Conservation (phyloP, 1,139 yeast species). For the Pichia sp. region DNA sequence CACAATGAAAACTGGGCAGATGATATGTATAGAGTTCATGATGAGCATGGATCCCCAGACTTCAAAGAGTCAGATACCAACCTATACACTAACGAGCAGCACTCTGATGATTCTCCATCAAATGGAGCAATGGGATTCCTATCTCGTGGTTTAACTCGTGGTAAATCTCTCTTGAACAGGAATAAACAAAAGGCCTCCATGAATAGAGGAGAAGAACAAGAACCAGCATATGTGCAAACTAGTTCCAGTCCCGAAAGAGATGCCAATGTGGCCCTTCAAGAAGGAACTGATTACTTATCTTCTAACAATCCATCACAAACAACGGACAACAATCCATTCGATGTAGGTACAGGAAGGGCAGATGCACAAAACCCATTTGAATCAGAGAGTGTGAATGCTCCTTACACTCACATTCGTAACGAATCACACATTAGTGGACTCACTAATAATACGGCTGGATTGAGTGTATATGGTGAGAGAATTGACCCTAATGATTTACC, state of each 20-base stretch:
- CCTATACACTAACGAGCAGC: background rate
- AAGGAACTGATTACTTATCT: too few relatives aligned
- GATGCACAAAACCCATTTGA: constrained; percentile 6
- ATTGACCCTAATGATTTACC: constrained; percentile 7
- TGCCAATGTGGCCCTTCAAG: too few relatives aligned
- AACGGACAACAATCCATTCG: too few relatives aligned
- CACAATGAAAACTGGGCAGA: constrained; percentile 66
- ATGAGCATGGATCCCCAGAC: constrained; percentile 2
- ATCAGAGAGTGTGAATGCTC: background rate
- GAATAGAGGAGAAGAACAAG: too few relatives aligned
- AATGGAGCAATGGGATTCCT: constrained; percentile 9
- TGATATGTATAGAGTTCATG: constrained; percentile 33
- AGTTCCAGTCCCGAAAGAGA: too few relatives aligned
- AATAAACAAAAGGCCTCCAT: too few relatives aligned
- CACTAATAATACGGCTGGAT: constrained; percentile 9
- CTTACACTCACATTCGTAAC: constrained; percentile 4
- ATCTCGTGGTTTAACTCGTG: too few relatives aligned
- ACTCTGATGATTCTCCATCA: background rate
- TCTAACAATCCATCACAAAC: too few relatives aligned
- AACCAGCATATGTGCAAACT: too few relatives aligned
- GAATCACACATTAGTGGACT: constrained; percentile 8
- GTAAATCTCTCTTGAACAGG: constrained; percentile 21
- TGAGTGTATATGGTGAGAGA: constrained; percentile 12
- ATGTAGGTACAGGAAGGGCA: too few relatives aligned
- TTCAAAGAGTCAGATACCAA: constrained; percentile 2